A percentile compares a stretch with the other conserved stretches of the same genome.
These are phyloP conservation scores for Opeltia flavorubescens DNA, from an alignment of 495 filamentous ascomycete species.

Conservation along the genomic window DNA sequence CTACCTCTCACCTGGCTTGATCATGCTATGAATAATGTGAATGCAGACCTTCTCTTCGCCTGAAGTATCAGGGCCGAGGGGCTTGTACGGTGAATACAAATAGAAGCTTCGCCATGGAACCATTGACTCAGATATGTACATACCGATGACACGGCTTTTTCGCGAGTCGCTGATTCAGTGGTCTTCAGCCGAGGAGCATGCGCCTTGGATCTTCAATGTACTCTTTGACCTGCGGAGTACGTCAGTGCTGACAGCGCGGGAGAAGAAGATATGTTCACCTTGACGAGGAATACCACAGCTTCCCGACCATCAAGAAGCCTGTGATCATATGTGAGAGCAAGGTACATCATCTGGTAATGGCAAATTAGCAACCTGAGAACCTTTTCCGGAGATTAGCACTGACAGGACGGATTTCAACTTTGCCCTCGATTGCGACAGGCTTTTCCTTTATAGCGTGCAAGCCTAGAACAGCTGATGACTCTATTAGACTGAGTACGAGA, in stretches of 20 bases:
- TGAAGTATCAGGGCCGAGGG: no score
- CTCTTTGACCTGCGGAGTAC: conserved; percentile 54
- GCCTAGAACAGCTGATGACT: conserved; percentile 72
- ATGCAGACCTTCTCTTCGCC: no score
- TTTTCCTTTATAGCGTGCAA: conserved; percentile 98
- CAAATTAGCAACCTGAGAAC: conserved; percentile 12
- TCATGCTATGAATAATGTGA: no score
- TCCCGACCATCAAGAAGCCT: conserved; percentile 89
- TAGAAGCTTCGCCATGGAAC: no score
- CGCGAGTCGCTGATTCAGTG: background rate
- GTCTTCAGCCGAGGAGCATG: conserved; percentile 57
- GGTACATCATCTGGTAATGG: conserved; percentile 75
- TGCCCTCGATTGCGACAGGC: conserved; percentile 76
- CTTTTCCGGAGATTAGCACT: conserved; percentile 10
- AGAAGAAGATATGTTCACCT: conserved; percentile 32
- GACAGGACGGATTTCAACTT: conserved; percentile 81
- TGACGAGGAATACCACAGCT: conserved; percentile 92
- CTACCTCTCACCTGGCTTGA: no score
- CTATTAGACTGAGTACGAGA: conserved; percentile 14
- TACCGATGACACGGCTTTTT: background rate
- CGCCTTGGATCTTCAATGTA: conserved; percentile 93
- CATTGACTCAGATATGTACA: no score
- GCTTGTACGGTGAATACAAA: no score
- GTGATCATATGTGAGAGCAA: conserved; percentile 95
- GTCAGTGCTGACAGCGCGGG: background rate